These are phyloP conservation scores for Exobasidium rhododendri DNA, from an alignment of 1,284 basidiomycete species.

Conservation along the genomic window DNA sequence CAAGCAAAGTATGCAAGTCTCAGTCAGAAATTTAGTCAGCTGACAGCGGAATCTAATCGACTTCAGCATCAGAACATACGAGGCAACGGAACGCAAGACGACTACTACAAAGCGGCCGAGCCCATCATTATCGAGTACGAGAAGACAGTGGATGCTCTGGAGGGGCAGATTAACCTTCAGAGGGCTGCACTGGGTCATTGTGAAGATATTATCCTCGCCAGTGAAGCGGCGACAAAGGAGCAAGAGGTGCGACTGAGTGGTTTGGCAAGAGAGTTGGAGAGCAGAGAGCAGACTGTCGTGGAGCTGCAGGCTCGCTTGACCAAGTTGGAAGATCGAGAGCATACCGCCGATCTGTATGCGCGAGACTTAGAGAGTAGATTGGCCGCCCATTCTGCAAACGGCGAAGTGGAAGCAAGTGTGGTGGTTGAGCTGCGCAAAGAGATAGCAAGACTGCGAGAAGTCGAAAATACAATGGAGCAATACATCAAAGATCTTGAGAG, in stretches of 20 bases:
- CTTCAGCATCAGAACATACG: slow-evolving; percentile 45
- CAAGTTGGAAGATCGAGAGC: slow-evolving; percentile 81
- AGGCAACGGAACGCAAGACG: slow-evolving; percentile 64
- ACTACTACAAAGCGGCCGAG: slow-evolving; percentile 90
- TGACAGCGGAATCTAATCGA: slow-evolving; percentile 76
- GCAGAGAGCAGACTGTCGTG: slow-evolving; percentile 73
- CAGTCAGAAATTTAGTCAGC: slow-evolving; percentile 76
- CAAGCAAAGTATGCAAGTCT: slow-evolving; percentile 78
- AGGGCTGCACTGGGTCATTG: slow-evolving; percentile 82
- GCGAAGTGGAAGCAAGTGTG: slow-evolving; percentile 70
- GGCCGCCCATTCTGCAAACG: slow-evolving; percentile 74
- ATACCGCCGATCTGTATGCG: slow-evolving; percentile 87
- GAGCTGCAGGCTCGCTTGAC: slow-evolving; percentile 75
- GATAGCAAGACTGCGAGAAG: slow-evolving; percentile 71
- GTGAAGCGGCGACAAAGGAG: slow-evolving; percentile 71
- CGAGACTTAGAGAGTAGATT: slow-evolving; percentile 87
- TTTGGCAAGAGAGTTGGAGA: slow-evolving; percentile 67
- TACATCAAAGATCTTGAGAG: slow-evolving; percentile 88
- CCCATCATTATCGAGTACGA: slow-evolving; percentile 95
- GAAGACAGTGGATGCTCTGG: slow-evolving; percentile 90
- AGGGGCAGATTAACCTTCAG: slow-evolving; percentile 85
- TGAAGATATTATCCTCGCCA: slow-evolving; percentile 86
- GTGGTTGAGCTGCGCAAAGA: slow-evolving; percentile 80
- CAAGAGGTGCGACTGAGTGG: slow-evolving; percentile 56
- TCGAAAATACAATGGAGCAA: slow-evolving; percentile 67